A percentile compares a stretch with the other conserved stretches of the same genome.
phyloP scores from a whole-genome alignment of 805 yeast species.

The Candida verbasci region DNA sequence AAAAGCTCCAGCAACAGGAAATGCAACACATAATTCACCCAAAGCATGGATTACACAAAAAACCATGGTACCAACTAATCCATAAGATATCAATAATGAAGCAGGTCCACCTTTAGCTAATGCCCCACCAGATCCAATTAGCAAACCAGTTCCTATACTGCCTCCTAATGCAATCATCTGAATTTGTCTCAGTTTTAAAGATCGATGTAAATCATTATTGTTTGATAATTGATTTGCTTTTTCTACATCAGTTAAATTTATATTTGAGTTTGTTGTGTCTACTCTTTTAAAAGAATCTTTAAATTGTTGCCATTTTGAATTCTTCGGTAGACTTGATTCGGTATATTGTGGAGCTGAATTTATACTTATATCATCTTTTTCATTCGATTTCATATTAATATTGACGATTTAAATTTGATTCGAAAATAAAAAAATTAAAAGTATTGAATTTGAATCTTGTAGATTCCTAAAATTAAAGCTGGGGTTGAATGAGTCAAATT shows the following conservation, averaged over 20 bases:
- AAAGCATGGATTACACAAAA: constrained; percentile 58
- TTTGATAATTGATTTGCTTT: constrained; percentile 29
- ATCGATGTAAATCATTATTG: constrained; percentile 39
- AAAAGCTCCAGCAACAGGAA: constrained; percentile 37
- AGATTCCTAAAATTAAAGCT: neutral
- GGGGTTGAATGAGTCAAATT: constrained; percentile 1
- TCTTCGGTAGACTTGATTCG: constrained; percentile 1
- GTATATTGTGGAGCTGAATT: constrained; percentile 1
- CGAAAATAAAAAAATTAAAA: too few relatives aligned
- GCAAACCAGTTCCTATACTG: constrained; percentile 60
- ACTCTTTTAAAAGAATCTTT: constrained; percentile 30
- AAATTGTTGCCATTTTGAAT: constrained; percentile 17
- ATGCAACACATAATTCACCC: constrained; percentile 58
- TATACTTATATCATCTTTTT: constrained; percentile 4
- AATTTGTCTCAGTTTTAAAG: constrained; percentile 44
- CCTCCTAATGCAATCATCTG: constrained; percentile 73
- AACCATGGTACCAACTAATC: constrained; percentile 53
- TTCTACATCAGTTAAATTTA: constrained; percentile 25
- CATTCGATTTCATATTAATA: neutral
- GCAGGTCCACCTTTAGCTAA: constrained; percentile 41
- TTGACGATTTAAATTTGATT: too few relatives aligned
- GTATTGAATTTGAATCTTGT: neutral
- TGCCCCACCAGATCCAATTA: constrained; percentile 45
- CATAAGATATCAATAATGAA: constrained; percentile 49
- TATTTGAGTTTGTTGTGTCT: constrained; percentile 8